Percentiles rank a stretch among this genome's conserved stretches.
These are phyloP conservation scores for Pyronema domesticum DNA, from an alignment of 495 filamentous ascomycete genomes.

Conservation along the genomic window DNA sequence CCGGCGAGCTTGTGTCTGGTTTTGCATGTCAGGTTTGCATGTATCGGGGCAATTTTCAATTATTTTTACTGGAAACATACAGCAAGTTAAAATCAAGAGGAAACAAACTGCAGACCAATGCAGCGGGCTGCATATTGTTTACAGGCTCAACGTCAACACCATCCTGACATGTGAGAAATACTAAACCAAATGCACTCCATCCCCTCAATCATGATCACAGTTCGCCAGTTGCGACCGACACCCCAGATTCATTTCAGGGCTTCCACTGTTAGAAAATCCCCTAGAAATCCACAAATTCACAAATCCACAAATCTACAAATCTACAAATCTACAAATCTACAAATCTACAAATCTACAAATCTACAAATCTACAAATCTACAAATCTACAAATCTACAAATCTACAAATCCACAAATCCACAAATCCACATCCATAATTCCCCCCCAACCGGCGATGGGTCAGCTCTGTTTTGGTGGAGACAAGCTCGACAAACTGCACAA, in stretches of 20 bases:
- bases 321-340: not conserved
- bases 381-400: not conserved
- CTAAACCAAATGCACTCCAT: not conserved
- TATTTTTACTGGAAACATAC: too few species aligned
- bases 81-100: not conserved
- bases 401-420: not conserved
- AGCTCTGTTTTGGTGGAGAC: too few species aligned
- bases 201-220: not conserved
- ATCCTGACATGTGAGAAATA: conserved; percentile 2
- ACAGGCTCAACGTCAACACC: not conserved
- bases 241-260: not conserved
- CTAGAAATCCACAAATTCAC: not conserved
- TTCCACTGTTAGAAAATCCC: not conserved
- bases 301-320: not conserved
- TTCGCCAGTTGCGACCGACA: conserved; percentile 2
- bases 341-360: not conserved
- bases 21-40: too few species aligned
- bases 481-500: too few species aligned
- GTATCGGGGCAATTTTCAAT: too few species aligned
- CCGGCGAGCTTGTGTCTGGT: too few species aligned
- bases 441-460: not conserved
- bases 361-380: not conserved
- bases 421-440: not conserved
- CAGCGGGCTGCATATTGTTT: not conserved
- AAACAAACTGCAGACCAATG: conserved; percentile 1